Evolutionary conservation across 176 grass and related monocot species (phyloP), one percentile per base, ranked within the genome.

Genomic region (Echinochloa phyllopogon): DNA sequence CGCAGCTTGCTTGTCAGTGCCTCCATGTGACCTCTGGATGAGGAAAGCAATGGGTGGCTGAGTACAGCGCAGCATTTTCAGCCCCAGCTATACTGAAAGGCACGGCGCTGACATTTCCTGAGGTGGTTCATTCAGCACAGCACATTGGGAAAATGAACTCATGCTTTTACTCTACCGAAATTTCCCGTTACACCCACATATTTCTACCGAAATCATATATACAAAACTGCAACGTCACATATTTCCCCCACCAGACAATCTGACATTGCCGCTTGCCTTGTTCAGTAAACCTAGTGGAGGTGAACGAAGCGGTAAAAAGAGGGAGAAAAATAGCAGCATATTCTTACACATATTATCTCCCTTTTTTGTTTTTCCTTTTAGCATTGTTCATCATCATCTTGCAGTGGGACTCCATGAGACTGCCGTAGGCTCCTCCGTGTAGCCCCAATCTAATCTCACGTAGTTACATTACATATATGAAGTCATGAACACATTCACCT

Each of bases 321-420:
- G 16, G 3, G 39, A 41, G 12, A 49, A 80, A 74, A 25, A 24
- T 60, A 60, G 57, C 57, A 24, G n/a, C n/a, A 11, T 60, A 60
- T 60, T 60, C 57, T 12, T 10, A 60, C 24, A 59, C n/a, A 59
- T 21, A 24, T 59, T 59, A 59, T 21, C 21, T 57, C 17, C 24
- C 6, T 2, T 2, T 5, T 2, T 13, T 6, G n/a, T 4, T 61
- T 42, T 64, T 61, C 21, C 21, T 58, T 59, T 59, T 11, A 8
- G 16, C 76, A 74, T 73, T 41, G 53, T 71, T 86, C 43, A 79
- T 42, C 48, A 17, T 48, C 21, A 51, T 86, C 41, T 48, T 69
- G 10, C 74, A 69, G 17, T 42, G 40, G 23, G 53, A 38, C 13
- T 11, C 12, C 25, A 17, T 29, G 13, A 15, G 50, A 36, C 7